phyloP scores from a whole-genome alignment of 192 early-diverging fungal genomes.

The Spinellus fusiger region DNA sequence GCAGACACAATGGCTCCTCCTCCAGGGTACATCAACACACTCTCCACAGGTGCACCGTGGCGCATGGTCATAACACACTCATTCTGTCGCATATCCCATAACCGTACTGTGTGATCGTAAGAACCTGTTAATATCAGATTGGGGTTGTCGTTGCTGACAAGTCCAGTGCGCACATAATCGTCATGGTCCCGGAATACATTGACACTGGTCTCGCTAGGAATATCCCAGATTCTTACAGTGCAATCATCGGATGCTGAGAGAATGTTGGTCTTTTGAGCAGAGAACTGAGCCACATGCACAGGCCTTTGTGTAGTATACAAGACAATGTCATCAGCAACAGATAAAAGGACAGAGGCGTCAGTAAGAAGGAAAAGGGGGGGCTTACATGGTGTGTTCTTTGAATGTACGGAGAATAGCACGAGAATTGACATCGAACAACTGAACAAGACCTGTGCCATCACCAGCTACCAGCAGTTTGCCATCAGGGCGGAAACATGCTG shows the following conservation, averaged over 20 bases:
- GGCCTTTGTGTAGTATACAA: constrained; percentile 41
- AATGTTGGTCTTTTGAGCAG: constrained; percentile 72
- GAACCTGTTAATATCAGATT: constrained; percentile 81
- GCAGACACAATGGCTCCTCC: constrained; percentile 73
- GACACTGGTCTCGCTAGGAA: constrained; percentile 70
- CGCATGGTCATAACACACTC: constrained; percentile 68
- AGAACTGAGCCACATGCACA: constrained; percentile 78
- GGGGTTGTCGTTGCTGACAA: constrained; percentile 69
- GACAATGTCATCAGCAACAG: not conserved
- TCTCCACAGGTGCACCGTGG: constrained; percentile 86
- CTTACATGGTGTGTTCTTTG: constrained; percentile 50
- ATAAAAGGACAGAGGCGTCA: too few species aligned
- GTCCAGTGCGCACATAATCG: constrained; percentile 85
- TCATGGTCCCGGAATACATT: constrained; percentile 74
- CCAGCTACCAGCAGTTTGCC: constrained; percentile 91
- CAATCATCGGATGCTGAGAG: constrained; percentile 88
- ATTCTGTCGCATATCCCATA: constrained; percentile 87
- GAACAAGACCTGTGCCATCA: constrained; percentile 83
- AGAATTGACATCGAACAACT: constrained; percentile 65
- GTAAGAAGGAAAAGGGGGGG: not conserved
- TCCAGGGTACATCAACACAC: constrained; percentile 77
- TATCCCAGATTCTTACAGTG: constrained; percentile 92
- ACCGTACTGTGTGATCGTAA: constrained; percentile 91
- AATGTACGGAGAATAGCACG: constrained; percentile 66
- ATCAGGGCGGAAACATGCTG: constrained; percentile 74